Evolutionary conservation across 345 rosid species (phyloP), one percentile per base, ranked within the genome.

Genomic region (Populus euphratica): DNA sequence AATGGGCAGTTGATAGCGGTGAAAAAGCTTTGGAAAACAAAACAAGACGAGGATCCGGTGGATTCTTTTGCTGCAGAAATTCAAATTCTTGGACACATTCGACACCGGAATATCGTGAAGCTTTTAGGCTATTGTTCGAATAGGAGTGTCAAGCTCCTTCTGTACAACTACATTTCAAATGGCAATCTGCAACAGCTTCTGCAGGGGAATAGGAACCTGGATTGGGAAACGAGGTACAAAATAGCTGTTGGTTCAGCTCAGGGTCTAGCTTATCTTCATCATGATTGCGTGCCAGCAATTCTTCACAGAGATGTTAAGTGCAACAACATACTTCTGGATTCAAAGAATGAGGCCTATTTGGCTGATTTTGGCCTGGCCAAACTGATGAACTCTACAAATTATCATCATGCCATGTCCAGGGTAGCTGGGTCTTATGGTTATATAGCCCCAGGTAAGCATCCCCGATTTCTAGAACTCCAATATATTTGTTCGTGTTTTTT

Each of bases 351-450:
- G 77, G 96, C 99, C 18, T 93, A 90, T 78, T 76, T 95, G 36
- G 97, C 98, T 3, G 98, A 95, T 85, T 95, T 95, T 11, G 99
- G 99, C 36, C 85, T 91, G 27, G 99, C 99, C 5, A 93, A 91
- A 84, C 54, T 89, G 89, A 95, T 93, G 96, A 90, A 82, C 80
- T 86, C 96, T 73, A 91, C 92, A 4, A 93, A 78, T 75, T 92
- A 91, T 74, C 94, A 89, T 41, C 89, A 89, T 9, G 93, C 93
- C 5, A 90, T 93, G 88, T 95, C 98, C 38, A 85, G 94, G 74
- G 89, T 95, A 20, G 99, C 98, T 8, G 98, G 99, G 18, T 95
- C 99, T 7, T 95, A 91, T 5, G 99, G 98, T 49, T 95, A 93
- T 80, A 95, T 93, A 63, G 99, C 98, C 65, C 99, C 99, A 89